Percentiles rank a stretch among this genome's conserved stretches.
Conservation (phyloP, 2,329 filamentous ascomycete genomes). For the Pseudocercospora pini-densiflorae region DNA sequence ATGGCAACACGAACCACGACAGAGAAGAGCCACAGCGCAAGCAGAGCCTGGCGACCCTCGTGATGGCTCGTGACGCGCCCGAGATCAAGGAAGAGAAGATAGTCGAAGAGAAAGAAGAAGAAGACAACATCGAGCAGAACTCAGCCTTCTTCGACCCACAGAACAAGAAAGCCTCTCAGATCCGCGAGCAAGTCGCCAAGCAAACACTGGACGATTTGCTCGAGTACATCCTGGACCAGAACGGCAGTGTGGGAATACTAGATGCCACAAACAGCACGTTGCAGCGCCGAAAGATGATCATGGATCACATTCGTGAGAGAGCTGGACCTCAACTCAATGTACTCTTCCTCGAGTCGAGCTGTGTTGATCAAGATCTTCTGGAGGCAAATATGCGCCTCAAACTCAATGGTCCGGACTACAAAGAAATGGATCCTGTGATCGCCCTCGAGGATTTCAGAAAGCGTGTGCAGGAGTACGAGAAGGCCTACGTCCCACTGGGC, state of each 20-base stretch:
- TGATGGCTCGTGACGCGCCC: slow-evolving; percentile 24
- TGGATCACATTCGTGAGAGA: slow-evolving; percentile 74
- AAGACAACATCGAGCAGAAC: slow-evolving; percentile 77
- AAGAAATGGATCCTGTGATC: slow-evolving; percentile 83
- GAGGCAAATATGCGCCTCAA: slow-evolving; percentile 98
- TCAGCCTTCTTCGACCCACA: slow-evolving; percentile 92
- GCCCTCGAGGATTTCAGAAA: slow-evolving; percentile 91
- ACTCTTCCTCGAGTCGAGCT: slow-evolving; percentile 93
- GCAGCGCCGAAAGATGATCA: slow-evolving; percentile 76
- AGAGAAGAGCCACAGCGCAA: slow-evolving; percentile 30
- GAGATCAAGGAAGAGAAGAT: slow-evolving; percentile 19
- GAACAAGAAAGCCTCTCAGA: slow-evolving; percentile 78
- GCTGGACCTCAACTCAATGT: slow-evolving; percentile 87
- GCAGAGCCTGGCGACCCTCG: slow-evolving; percentile 29
- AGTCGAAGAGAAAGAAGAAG: slow-evolving; percentile 26
- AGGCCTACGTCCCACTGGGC: slow-evolving; percentile 88
- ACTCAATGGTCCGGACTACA: slow-evolving; percentile 94
- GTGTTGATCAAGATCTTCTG: slow-evolving; percentile 78
- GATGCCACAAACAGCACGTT: slow-evolving; percentile 98
- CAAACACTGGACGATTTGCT: slow-evolving; percentile 91
- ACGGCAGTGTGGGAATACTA: slow-evolving; percentile 90
- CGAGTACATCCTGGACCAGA: slow-evolving; percentile 81
- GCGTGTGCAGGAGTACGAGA: slow-evolving; percentile 90
- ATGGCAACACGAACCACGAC: slow-evolving; percentile 35
- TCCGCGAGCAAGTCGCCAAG: slow-evolving; percentile 90